These are phyloP conservation scores for Musa balbisiana DNA, from an alignment of 202 grass and related monocot genomes.

Conservation along the genomic window DNA sequence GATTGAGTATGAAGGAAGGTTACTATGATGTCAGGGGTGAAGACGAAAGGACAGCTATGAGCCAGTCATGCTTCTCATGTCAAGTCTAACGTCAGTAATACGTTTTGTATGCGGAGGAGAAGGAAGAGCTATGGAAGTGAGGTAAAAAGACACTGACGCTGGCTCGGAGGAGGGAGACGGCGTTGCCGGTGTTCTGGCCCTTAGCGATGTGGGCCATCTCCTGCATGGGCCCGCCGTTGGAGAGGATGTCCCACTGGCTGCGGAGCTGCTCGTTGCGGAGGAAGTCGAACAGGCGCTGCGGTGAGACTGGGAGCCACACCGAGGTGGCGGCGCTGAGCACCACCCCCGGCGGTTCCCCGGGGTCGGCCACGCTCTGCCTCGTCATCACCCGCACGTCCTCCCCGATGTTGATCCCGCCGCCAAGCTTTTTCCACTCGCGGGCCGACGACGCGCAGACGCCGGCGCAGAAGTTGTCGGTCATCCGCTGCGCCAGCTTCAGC, in stretches of 20 bases:
- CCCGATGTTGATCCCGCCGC: conserved; percentile 36
- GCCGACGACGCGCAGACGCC: conserved; percentile 72
- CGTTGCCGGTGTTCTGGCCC: conserved; percentile 69
- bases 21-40: no score
- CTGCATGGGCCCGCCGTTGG: conserved; percentile 75
- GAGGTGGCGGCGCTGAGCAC: conserved; percentile 85
- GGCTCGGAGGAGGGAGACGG: conserved; percentile 64
- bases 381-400: conserved; percentile 71
- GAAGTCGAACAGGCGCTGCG: conserved; percentile 70
- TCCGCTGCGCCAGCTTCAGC: conserved; percentile 69
- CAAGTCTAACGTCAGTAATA: no score
- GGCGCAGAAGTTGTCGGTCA: conserved; percentile 73
- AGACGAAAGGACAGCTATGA: no score
- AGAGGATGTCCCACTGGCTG: conserved; percentile 90
- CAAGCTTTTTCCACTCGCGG: conserved; percentile 76
- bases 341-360: conserved; percentile 68
- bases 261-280: conserved; percentile 52
- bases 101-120: no score
- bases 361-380: conserved; percentile 61
- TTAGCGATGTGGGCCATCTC: conserved; percentile 73
- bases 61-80: no score
- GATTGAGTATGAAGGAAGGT: no score
- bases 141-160: conserved; percentile 38
- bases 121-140: background rate
- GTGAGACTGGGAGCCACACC: conserved; percentile 52